phyloP scores from a whole-genome alignment of 345 rosid genomes.

The Lepidium didymum region DNA sequence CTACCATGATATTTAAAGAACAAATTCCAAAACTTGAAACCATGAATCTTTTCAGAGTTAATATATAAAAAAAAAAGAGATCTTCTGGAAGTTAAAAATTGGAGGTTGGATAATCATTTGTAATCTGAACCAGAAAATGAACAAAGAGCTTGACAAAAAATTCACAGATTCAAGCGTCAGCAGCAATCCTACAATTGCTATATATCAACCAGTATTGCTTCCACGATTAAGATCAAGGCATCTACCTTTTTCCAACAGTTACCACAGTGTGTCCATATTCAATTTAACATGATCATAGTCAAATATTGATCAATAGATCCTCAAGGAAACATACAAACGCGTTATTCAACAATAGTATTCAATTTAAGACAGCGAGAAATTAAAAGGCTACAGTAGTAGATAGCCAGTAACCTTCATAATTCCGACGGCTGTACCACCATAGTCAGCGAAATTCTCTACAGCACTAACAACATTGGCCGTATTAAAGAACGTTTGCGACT shows the following conservation, averaged over 20 bases:
- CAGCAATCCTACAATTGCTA: background rate
- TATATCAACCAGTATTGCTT: background rate
- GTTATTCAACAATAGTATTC: background rate
- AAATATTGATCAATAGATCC: background rate
- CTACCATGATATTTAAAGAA: background rate
- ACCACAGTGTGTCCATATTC: background rate
- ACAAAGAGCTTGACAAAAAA: background rate
- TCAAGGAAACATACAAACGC: background rate
- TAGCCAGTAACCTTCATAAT: slow-evolving; percentile 57
- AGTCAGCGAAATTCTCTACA: slow-evolving; percentile 57
- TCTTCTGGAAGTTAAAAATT: background rate
- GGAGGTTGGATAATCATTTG: background rate
- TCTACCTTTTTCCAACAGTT: background rate
- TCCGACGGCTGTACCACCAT: slow-evolving; percentile 84
- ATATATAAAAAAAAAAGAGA: background rate
- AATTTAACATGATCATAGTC: background rate
- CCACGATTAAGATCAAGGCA: background rate
- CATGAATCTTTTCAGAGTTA: background rate
- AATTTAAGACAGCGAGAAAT: background rate
- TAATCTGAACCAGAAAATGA: background rate
- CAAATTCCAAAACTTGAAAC: background rate
- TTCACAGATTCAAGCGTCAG: no score
- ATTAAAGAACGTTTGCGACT: slow-evolving; percentile 64
- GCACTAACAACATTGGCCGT: slow-evolving; percentile 73
- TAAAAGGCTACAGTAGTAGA: background rate